Percentiles rank a stretch among this genome's conserved stretches.
Conservation (phyloP, 495 filamentous ascomycete genomes). For the Penicillium soppii region DNA sequence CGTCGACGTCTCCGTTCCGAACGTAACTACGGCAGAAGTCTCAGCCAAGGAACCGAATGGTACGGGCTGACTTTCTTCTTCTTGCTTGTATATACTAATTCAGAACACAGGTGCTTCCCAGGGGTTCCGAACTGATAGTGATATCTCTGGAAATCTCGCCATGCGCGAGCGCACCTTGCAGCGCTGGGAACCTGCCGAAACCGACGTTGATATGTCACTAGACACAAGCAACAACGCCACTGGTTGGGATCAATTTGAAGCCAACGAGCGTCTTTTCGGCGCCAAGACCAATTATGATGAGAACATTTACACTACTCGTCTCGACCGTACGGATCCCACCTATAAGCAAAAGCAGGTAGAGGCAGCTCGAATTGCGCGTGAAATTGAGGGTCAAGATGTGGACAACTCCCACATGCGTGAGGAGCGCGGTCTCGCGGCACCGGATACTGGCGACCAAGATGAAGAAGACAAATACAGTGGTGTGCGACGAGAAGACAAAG, state of each 20-base stretch:
- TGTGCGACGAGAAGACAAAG: conserved; percentile 69
- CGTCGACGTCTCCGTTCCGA: conserved; percentile 61
- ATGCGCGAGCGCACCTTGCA: conserved; percentile 75
- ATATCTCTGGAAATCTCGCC: conserved; percentile 74
- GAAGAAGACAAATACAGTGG: conserved; percentile 95
- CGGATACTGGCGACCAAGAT: conserved; percentile 73
- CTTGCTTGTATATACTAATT: conserved; percentile 1
- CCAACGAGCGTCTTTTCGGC: conserved; percentile 84
- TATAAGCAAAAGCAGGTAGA: conserved; percentile 74
- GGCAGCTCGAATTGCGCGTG: conserved; percentile 81
- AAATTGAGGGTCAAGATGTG: conserved; percentile 73
- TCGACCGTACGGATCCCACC: conserved; percentile 76
- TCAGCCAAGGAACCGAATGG: conserved; percentile 67
- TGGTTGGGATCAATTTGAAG: conserved; percentile 93
- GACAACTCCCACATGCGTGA: conserved; percentile 82
- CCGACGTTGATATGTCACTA: conserved; percentile 63
- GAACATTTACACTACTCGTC: conserved; percentile 86
- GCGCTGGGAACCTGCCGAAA: conserved; percentile 75
- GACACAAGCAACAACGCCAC: conserved; percentile 50
- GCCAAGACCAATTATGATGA: conserved; percentile 87
- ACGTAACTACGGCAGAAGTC: conserved; percentile 50
- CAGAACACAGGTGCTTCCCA: conserved; percentile 43
- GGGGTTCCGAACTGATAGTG: conserved; percentile 80
- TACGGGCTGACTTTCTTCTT: conserved; percentile 24
- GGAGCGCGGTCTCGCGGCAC: conserved; percentile 71